Evolutionary conservation across 179 eudicot species (phyloP).

Genomic region (Beta lomatogona): DNA sequence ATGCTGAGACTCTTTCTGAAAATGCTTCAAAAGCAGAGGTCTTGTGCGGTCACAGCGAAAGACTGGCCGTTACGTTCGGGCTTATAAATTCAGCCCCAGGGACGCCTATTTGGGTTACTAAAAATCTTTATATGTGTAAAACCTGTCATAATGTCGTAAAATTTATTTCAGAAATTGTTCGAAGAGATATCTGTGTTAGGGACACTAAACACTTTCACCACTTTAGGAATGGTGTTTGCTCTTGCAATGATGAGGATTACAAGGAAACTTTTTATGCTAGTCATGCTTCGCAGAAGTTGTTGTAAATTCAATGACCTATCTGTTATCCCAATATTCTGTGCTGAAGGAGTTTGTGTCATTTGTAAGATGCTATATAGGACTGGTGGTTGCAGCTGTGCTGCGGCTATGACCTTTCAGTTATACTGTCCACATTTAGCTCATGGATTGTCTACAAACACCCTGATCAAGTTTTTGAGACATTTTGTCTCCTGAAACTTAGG

Average conservation of each 20-base stretch:
- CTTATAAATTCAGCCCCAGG: conserved; percentile 74
- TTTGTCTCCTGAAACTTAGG: not conserved
- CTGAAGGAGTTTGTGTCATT: not conserved
- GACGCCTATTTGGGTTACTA: conserved; percentile 69
- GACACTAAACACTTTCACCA: conserved; percentile 70
- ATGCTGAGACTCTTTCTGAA: conserved; percentile 31
- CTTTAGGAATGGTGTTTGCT: conserved; percentile 78
- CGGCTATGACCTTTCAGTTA: not conserved
- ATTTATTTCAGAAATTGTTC: conserved; percentile 65
- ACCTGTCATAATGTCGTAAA: conserved; percentile 65
- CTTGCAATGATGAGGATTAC: conserved; percentile 65
- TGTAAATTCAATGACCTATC: not conserved
- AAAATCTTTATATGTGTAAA: conserved; percentile 77
- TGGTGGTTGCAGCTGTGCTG: not conserved
- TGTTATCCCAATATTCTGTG: not conserved
- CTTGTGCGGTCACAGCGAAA: conserved; percentile 85
- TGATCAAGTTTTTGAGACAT: not conserved
- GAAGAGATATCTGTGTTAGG: conserved; percentile 73
- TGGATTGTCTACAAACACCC: not conserved
- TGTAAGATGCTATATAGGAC: not conserved
- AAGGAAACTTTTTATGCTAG: conserved; percentile 26
- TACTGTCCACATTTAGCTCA: conserved; percentile 1
- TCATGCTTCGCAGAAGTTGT: not conserved
- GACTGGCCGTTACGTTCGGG: conserved; percentile 67
- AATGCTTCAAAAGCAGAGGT: conserved; percentile 70